Percentiles rank a stretch among this genome's conserved stretches.
Conservation (phyloP, 345 rosid species). For the Eucalyptus regnans region DNA sequence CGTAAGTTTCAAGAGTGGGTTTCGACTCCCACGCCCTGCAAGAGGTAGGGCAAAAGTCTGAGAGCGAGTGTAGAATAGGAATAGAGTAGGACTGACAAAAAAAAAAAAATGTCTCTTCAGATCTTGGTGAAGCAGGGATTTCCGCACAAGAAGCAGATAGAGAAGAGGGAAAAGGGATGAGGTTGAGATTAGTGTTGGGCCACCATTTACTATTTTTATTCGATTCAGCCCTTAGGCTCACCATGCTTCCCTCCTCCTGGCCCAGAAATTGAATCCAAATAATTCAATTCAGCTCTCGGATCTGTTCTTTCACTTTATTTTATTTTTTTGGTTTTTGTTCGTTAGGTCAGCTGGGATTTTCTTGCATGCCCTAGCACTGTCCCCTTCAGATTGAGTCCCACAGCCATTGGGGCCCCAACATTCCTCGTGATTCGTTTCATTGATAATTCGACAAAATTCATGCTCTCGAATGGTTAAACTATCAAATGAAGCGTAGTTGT, state of each 20-base stretch:
- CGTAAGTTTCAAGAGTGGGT: too few species aligned
- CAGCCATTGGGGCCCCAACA: neutral
- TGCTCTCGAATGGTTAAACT: neutral
- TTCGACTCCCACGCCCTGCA: too few species aligned
- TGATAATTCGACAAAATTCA: neutral
- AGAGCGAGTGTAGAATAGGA: too few species aligned
- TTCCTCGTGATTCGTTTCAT: neutral
- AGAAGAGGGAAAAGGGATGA: neutral
- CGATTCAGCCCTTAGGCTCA: neutral
- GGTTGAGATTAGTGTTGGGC: neutral
- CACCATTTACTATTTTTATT: neutral
- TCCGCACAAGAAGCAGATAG: neutral
- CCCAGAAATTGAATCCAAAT: neutral
- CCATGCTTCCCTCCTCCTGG: neutral
- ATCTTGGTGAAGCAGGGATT: neutral
- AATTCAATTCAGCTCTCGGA: neutral
- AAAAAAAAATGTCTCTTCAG: neutral
- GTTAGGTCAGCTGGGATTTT: neutral
- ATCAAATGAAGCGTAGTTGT: fast-evolving
- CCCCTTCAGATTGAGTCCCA: neutral
- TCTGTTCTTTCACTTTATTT: neutral
- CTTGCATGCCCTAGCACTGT: neutral
- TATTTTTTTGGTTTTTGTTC: neutral
- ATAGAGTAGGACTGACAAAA: too few species aligned
- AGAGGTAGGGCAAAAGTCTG: too few species aligned